Percentiles rank a stretch among this genome's conserved stretches.
phyloP scores from a whole-genome alignment of 1,139 yeast genomes.

The Geotrichum phurueaensis region DNA sequence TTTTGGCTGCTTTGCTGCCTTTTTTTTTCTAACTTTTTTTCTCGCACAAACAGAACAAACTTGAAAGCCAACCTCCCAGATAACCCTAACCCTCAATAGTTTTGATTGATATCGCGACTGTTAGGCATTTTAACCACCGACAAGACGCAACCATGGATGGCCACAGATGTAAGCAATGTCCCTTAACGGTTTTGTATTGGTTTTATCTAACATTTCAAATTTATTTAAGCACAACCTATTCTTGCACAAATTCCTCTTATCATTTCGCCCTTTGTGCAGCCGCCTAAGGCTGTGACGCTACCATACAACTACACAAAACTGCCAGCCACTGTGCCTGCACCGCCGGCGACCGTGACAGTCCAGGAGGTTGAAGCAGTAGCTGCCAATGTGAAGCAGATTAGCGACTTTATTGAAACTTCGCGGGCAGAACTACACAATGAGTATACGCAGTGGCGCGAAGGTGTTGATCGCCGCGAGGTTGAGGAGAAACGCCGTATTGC shows the following conservation, averaged over 20 bases:
- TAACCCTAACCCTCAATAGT: neutral
- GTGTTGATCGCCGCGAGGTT: conserved; percentile 25
- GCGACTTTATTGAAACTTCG: conserved; percentile 25
- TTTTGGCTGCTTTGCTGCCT: conserved; percentile 17
- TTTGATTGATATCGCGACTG: neutral
- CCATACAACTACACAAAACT: conserved; percentile 45
- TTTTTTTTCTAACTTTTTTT: conserved; percentile 1
- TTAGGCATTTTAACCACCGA: neutral
- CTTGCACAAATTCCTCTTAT: conserved; percentile 55
- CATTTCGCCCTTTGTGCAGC: conserved; percentile 49
- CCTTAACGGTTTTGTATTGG: neutral
- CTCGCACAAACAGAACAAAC: neutral
- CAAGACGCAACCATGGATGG: conserved; percentile 10
- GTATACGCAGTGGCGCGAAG: conserved; percentile 35
- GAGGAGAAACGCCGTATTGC: conserved; percentile 37
- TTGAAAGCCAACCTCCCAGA: neutral
- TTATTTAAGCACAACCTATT: conserved; percentile 43
- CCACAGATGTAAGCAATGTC: conserved; percentile 11
- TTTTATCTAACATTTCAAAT: neutral
- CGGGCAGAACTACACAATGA: conserved; percentile 28
- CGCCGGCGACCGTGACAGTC: conserved; percentile 25
- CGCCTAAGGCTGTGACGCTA: conserved; percentile 54
- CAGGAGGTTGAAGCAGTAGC: conserved; percentile 28
- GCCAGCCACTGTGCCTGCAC: conserved; percentile 33
- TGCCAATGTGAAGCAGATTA: conserved; percentile 28